These are phyloP conservation scores for Grosmannia huntii DNA, from an alignment of 2,329 filamentous ascomycete species.

Conservation along the genomic window DNA sequence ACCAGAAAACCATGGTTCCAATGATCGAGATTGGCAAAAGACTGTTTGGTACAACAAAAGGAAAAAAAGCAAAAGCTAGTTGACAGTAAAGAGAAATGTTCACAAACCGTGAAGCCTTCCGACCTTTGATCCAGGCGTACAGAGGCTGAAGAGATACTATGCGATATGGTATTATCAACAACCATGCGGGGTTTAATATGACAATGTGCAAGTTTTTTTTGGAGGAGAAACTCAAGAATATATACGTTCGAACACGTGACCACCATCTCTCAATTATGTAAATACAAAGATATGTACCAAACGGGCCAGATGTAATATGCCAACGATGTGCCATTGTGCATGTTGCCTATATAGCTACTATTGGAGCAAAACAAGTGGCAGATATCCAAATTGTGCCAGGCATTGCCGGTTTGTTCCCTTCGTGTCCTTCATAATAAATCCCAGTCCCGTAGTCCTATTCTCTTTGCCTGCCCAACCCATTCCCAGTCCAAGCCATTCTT, in stretches of 20 bases:
- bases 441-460: not conserved
- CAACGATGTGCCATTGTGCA: not conserved
- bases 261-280: not conserved
- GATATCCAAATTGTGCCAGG: not conserved
- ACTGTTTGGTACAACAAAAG: conserved; percentile 10
- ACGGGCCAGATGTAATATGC: not conserved
- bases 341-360: not conserved
- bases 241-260: not conserved
- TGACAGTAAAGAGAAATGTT: not conserved
- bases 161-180: not conserved
- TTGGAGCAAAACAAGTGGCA: not conserved
- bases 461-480: not conserved
- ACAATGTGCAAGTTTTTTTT: not conserved
- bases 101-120: not conserved
- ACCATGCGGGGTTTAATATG: not conserved
- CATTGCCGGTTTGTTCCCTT: not conserved
- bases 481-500: conserved; percentile 1
- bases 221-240: not conserved
- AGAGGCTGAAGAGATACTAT: not conserved
- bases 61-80: not conserved
- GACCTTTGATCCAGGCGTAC: no score
- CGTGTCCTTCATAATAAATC: not conserved
- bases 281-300: no score
- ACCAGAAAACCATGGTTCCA: conserved; percentile 15
- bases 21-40: conserved; percentile 27